Base-by-base conservation (phyloP, 345 rosid species). In the Acer negundo region DNA sequence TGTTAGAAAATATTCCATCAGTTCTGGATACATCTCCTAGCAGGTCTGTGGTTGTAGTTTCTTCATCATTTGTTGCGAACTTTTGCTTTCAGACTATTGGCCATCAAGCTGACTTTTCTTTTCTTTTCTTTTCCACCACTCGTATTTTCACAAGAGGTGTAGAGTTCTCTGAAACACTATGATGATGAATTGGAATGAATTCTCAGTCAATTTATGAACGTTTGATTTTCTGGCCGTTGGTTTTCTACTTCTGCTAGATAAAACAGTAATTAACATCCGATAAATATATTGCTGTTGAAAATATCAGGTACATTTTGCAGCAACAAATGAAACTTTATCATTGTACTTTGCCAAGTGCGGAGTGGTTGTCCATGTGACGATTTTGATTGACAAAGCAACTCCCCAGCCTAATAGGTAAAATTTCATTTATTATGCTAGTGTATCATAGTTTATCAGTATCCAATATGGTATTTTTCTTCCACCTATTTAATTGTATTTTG, bases 291-390 rank as follows among this genome's bases (percentile, higher is more conserved):
- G 17, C 22, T 28, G 15, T 74, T 9, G 49, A 62, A 74, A 62
- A 42, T 44, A 13, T 70, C 80, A 86, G 89, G 87, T 87, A 66
- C 74, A 84, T 76, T 77, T 84, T 79, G 85, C 83, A 67, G 86
- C 85, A 64, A 76, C 24, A 6, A 77, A 62, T 72, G 84, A 81
- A 82, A 85, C 83, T 51, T 72, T 86, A 79, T 64, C 69, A 10
- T 80, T 71, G 77, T 73, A 82, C 11, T 84, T 82, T 69, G 66
- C 66, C 83, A 81, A 79, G 70, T 82, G 85, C 56, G 87, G 89
- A 55, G 66, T 67, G 46, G 80, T 86, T 68, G 51, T 61, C 40
- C 72, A 75, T 10, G 74, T 77, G 38, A 70, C 61, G 3, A n/a
- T 77, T 35, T 74, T 80, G 70, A 82, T 81, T 65, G 78, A 82